Percentiles rank a stretch among this genome's conserved stretches.
phyloP scores from a whole-genome alignment of 441 rosid species.

The Pelargonium cotyledonis region DNA sequence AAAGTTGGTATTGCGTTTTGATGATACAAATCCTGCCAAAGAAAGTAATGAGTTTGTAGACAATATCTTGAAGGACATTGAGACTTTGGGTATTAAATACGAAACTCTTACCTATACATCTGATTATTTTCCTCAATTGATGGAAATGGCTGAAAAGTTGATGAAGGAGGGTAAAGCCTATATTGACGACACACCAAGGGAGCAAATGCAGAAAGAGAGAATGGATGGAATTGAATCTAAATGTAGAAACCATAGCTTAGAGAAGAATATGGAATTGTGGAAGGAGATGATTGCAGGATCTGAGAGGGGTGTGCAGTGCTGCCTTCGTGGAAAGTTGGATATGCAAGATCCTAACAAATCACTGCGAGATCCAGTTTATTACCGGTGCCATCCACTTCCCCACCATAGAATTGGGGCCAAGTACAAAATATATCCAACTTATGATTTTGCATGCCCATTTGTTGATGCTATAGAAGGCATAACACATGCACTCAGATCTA shows the following conservation, averaged over 20 bases:
- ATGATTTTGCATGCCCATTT: constrained; percentile 96
- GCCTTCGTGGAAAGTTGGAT: constrained; percentile 82
- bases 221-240: constrained; percentile 87
- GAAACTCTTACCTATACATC: constrained; percentile 69
- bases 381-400: constrained; percentile 79
- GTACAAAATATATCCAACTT: constrained; percentile 85
- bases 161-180: constrained; percentile 71
- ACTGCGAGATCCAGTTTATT: constrained; percentile 88
- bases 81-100: constrained; percentile 74
- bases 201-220: constrained; percentile 74
- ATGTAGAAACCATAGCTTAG: constrained; percentile 53
- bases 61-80: constrained; percentile 66
- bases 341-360: constrained; percentile 98
- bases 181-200: constrained; percentile 36
- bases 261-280: constrained; percentile 70
- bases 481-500: constrained; percentile 73
- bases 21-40: constrained; percentile 29
- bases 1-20: constrained; percentile 41
- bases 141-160: constrained; percentile 74
- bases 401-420: constrained; percentile 83
- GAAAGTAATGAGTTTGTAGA: constrained; percentile 32
- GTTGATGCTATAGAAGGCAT: constrained; percentile 77
- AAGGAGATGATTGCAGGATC: constrained; percentile 72
- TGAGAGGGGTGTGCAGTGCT: constrained; percentile 75
- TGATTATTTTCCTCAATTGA: constrained; percentile 72